A percentile compares a stretch with the other conserved stretches of the same genome.
phyloP scores from a whole-genome alignment of 306 rosid genomes.

The Albizia julibrissin region DNA sequence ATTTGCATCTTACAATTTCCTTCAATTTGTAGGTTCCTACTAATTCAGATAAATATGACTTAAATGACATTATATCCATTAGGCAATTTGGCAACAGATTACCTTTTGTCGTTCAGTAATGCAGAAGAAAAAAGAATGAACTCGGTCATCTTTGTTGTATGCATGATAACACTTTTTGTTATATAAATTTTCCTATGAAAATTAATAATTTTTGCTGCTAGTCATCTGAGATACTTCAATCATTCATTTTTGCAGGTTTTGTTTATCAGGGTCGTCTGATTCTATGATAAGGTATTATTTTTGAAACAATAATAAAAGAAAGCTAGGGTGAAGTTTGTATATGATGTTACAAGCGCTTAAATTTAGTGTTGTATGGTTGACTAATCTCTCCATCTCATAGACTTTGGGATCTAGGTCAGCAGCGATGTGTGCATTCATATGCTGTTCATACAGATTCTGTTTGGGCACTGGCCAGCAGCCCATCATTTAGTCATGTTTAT shows the following conservation, averaged over 20 bases:
- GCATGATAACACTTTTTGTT: neutral
- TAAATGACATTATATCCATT: constrained; percentile 10
- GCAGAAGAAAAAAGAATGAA: neutral
- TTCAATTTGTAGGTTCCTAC: neutral
- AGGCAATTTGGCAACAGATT: neutral
- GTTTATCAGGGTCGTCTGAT: constrained; percentile 89
- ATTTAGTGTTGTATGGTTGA: constrained; percentile 13
- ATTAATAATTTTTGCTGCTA: neutral
- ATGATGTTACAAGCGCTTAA: neutral
- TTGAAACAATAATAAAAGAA: neutral
- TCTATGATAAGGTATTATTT: constrained; percentile 75
- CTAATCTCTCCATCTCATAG: constrained; percentile 39
- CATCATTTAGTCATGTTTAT: constrained; percentile 83
- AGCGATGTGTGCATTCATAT: constrained; percentile 84
- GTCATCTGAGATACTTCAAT: constrained; percentile 12
- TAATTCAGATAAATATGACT: constrained; percentile 9
- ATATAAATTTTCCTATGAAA: neutral
- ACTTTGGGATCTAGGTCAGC: constrained; percentile 94
- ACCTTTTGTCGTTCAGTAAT: neutral
- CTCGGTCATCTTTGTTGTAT: neutral
- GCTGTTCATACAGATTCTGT: constrained; percentile 95
- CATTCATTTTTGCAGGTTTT: constrained; percentile 54
- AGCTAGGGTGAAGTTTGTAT: constrained; percentile 47
- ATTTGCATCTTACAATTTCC: neutral
- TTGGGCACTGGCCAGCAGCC: constrained; percentile 87